Base-by-base conservation (phyloP, 73 alveolate species). In the Tetrahymena thermophila region DNA sequence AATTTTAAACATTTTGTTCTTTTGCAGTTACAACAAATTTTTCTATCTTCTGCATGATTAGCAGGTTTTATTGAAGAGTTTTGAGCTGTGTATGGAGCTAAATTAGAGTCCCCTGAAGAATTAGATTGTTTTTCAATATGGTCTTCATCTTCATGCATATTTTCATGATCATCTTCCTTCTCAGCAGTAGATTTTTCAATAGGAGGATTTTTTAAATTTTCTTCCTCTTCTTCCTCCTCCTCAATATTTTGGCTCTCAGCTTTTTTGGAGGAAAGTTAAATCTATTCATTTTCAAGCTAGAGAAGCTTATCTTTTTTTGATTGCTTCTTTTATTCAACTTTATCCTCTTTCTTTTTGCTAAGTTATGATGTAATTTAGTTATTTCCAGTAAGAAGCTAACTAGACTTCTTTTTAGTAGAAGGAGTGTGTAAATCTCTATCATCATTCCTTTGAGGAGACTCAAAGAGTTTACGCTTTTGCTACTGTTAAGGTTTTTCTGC, bases 1-100 rank as follows among this genome's bases (percentile, higher is more conserved):
- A 98, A 96, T 96, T 98, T 98, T 71, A 98, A 96, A 94, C 99
- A 98, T 96, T 98, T 98, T 10, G 99, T 96, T 96, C 98, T 98
- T 96, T 98, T 98, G 94, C 99, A 98, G 93, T 98, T 98, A 94
- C 99, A 98, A 34, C 89, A 71, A 71, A 71, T 71, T 17, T 71
- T 71, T 71, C 89, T 71, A 25, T 71, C 89, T 71, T 71, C 89
- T 71, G 25, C 89, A 25, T n/a, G 89, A 11, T 28, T 71, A 4
- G 37, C 35, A 71, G 89, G 89, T 71, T 71, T 71, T 1, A 71
- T 71, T 25, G 89, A 71, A 1, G 89, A 71, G 11, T 71, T 71
- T 71, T 71, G 31, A 71, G 89, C 89, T 3, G 35, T 71, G 40
- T 28, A 71, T 4, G 89, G 89, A 71, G 37, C 37, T 3, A 28